Evolutionary conservation across 169 alveolate genomes (phyloP).

Genomic region (Hammondia hammondi): DNA sequence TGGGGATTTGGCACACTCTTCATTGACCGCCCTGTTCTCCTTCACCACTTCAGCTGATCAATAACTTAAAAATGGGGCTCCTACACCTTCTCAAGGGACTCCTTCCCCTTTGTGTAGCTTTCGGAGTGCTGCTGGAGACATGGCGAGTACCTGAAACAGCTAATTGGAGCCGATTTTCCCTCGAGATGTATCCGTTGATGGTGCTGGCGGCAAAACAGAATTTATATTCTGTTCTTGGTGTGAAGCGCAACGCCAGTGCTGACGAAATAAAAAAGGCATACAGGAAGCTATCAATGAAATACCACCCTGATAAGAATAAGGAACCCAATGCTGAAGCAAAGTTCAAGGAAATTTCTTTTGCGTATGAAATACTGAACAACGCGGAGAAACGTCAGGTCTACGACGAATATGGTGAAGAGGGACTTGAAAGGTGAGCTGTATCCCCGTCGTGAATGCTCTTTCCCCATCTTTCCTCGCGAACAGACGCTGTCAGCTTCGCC

Average conservation of each 20-base stretch:
- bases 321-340: constrained; percentile 78
- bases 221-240: constrained; percentile 74
- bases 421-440: constrained; percentile 54
- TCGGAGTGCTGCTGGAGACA: neutral
- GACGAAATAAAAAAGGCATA: constrained; percentile 89
- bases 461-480: too few species aligned
- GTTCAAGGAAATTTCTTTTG: constrained; percentile 90
- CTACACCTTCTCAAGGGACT: neutral
- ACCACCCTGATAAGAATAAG: constrained; percentile 91
- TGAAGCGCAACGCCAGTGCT: constrained; percentile 73
- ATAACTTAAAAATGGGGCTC: neutral
- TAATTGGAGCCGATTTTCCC: neutral
- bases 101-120: too few species aligned
- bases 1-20: too few species aligned
- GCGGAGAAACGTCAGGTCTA: constrained; percentile 82
- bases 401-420: constrained; percentile 67
- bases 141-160: neutral
- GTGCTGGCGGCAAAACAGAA: neutral
- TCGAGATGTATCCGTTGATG: neutral
- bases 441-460: neutral
- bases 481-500: too few species aligned
- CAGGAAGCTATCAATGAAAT: constrained; percentile 83
- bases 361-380: constrained; percentile 90
- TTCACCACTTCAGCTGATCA: too few species aligned
- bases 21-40: too few species aligned